phyloP scores from a whole-genome alignment of 441 rosid genomes.

The Adansonia rubrostipa region DNA sequence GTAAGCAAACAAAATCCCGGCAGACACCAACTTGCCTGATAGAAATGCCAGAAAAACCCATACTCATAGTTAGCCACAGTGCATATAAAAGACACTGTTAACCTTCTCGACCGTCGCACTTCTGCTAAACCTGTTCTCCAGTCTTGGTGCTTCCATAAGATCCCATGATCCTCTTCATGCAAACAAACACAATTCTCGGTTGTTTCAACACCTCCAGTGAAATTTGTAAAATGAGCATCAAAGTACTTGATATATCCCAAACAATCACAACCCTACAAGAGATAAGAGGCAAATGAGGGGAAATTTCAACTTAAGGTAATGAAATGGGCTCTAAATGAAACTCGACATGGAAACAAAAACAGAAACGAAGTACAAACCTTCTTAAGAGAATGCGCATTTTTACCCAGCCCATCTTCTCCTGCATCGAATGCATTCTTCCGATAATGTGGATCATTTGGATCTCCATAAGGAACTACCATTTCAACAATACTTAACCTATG shows the following conservation, averaged over 20 bases:
- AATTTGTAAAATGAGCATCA: conserved; percentile 55
- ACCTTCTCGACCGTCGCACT: conserved; percentile 54
- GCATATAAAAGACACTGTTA: conserved; percentile 49
- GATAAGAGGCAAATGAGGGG: neutral
- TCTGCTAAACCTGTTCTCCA: conserved; percentile 63
- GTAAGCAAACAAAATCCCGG: conserved; percentile 17
- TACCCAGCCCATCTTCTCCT: conserved; percentile 57
- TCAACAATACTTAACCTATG: conserved; percentile 55
- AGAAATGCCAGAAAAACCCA: conserved; percentile 60
- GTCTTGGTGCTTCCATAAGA: conserved; percentile 64
- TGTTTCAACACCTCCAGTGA: conserved; percentile 56
- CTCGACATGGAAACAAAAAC: neutral
- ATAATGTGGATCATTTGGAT: conserved; percentile 58
- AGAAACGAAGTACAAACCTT: conserved; percentile 34
- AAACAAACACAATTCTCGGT: conserved; percentile 55
- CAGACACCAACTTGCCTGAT: conserved; percentile 46
- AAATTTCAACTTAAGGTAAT: neutral
- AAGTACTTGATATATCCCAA: conserved; percentile 57
- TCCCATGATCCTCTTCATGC: conserved; percentile 59
- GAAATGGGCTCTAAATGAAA: conserved; percentile 12
- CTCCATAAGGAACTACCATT: conserved; percentile 62
- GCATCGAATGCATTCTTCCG: conserved; percentile 60
- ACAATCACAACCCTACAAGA: conserved; percentile 55
- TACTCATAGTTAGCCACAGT: conserved; percentile 62
- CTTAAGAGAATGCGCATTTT: conserved; percentile 56